These are phyloP conservation scores for Ustilago shanxiensis DNA, from an alignment of 1,284 basidiomycete species.

Conservation along the genomic window DNA sequence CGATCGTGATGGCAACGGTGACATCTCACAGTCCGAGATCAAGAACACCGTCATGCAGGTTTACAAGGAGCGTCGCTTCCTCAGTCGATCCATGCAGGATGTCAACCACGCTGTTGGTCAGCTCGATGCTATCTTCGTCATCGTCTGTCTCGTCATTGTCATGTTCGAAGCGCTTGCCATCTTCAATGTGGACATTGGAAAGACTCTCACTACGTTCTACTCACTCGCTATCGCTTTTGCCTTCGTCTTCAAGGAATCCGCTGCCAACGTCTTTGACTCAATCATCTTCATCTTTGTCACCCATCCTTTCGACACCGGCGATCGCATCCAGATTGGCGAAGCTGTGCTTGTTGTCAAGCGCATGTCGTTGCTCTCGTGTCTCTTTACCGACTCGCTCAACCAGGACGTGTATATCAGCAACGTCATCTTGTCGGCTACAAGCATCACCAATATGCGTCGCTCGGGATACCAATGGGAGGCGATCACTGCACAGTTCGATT, in stretches of 20 bases:
- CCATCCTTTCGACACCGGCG: slow-evolving; percentile 67
- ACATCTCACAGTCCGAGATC: slow-evolving; percentile 82
- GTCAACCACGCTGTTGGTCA: slow-evolving; percentile 65
- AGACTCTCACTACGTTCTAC: slow-evolving; percentile 66
- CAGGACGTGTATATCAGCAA: slow-evolving; percentile 66
- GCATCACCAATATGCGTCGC: slow-evolving; percentile 65
- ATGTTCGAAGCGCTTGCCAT: slow-evolving; percentile 66
- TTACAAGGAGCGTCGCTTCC: slow-evolving; percentile 67
- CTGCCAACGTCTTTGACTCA: slow-evolving; percentile 66
- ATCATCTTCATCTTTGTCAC: slow-evolving; percentile 69
- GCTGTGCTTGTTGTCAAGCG: slow-evolving; percentile 60
- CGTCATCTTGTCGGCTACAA: slow-evolving; percentile 53
- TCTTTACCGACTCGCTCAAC: slow-evolving; percentile 61
- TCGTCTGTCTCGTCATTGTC: slow-evolving; percentile 57
- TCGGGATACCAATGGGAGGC: slow-evolving; percentile 66
- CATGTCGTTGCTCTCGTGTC: slow-evolving; percentile 64
- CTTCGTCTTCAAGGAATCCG: slow-evolving; percentile 68
- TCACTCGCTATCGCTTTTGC: slow-evolving; percentile 66
- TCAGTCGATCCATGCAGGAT: slow-evolving; percentile 64
- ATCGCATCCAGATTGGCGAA: slow-evolving; percentile 58
- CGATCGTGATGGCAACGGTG: slow-evolving; percentile 78
- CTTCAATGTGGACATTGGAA: slow-evolving; percentile 64
- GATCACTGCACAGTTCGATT: slow-evolving; percentile 62
- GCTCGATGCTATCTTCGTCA: slow-evolving; percentile 61
- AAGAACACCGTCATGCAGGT: slow-evolving; percentile 76